Base-by-base conservation (phyloP, 2,329 filamentous ascomycete species). In the Aspergillus persii region DNA sequence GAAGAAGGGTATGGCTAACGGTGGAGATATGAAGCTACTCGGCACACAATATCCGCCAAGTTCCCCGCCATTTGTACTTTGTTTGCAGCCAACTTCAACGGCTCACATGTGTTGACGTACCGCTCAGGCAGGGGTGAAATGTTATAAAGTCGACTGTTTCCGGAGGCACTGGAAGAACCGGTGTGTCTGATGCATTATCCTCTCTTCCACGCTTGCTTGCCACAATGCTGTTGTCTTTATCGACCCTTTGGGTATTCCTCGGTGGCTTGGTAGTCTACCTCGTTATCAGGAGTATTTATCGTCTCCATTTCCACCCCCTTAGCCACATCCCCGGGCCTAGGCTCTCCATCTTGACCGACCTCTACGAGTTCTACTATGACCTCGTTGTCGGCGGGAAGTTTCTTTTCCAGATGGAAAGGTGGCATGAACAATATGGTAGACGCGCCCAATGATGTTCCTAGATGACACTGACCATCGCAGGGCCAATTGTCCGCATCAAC, bases 401-500 rank as follows among this genome's bases (percentile, higher is more conserved):
- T 53, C 62, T 64, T 27, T 66, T 66, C 31, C 52, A 66, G 15
- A 65, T 72, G 9, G 63, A 64, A 9, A 60, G 63, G 23, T 61
- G 67, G 57, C 71, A 73, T 52, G 56, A 66, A 49, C 53, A 69
- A 63, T 70, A 72, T 59, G 69, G 70, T 70, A 56, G 12, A 58
- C 55, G 7, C 2, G 11, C 26, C 30, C 7, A 23, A 12, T 29
- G 7, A 5, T 7, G 29, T 4, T 29, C 11, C 3, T 15, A 9
- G 27, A 2, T 27, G 2, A 12, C 11, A n/a, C 26, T 15, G 15
- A 30, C 44, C 2, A 12, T 6, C 2, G 8, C 23, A 74, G 71
- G 74, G 8, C 73, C 73, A 1, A 73, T 77, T 26, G 68, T 77
- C 4, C 72, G 75, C 8, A 70, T 77, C 57, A 72, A 65, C 36